phyloP scores from a whole-genome alignment of 2,329 filamentous ascomycete species.

The Fusarium sp. region DNA sequence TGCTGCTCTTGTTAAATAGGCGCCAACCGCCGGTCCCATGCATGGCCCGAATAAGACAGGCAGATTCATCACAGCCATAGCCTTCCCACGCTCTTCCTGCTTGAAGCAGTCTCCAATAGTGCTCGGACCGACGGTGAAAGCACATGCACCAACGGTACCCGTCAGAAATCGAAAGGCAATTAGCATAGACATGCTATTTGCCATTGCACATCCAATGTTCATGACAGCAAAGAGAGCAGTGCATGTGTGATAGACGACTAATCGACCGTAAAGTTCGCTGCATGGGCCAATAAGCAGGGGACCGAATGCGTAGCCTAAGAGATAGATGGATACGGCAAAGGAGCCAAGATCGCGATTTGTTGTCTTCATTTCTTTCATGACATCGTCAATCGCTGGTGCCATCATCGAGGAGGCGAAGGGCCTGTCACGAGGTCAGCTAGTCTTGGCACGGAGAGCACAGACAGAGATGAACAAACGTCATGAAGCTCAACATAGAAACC shows the following conservation, averaged over 20 bases:
- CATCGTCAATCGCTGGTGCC: constrained; percentile 20
- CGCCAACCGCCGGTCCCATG: neutral
- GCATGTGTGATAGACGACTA: constrained; percentile 57
- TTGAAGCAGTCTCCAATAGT: constrained; percentile 2
- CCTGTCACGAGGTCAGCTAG: neutral
- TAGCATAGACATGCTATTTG: constrained; percentile 60
- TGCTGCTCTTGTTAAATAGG: neutral
- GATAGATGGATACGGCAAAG: constrained; percentile 40
- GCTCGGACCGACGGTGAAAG: constrained; percentile 58
- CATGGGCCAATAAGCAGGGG: constrained; percentile 61
- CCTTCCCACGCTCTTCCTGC: neutral
- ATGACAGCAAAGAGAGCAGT: constrained; percentile 44
- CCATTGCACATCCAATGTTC: constrained; percentile 21
- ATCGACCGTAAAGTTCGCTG: constrained; percentile 61
- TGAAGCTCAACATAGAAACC: constrained; percentile 17
- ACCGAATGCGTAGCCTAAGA: constrained; percentile 65
- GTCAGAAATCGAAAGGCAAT: constrained; percentile 71
- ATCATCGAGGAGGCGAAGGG: constrained; percentile 34
- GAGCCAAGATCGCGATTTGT: constrained; percentile 37
- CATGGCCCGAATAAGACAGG: neutral
- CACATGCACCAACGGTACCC: constrained; percentile 67
- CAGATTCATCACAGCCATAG: constrained; percentile 1
- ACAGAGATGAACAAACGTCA: constrained; percentile 14
- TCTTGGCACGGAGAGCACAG: neutral
- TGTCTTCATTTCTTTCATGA: constrained; percentile 21